A percentile compares a stretch with the other conserved stretches of the same genome.
Evolutionary conservation across 345 rosid genomes (phyloP).

Genomic region (Abelmoschus esculentus): DNA sequence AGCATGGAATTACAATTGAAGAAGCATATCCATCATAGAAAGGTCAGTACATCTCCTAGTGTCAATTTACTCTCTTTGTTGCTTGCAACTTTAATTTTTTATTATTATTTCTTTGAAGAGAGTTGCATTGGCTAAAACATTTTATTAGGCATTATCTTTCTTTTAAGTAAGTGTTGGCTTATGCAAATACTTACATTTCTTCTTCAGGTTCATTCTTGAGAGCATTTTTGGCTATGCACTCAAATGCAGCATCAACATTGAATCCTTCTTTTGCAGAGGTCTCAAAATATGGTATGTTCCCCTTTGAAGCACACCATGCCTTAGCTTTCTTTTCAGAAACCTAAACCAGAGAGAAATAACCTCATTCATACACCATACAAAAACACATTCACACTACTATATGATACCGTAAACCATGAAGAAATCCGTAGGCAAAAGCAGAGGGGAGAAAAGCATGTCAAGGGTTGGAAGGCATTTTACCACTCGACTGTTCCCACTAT

Average conservation of each 20-base stretch:
- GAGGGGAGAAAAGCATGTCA: not conserved
- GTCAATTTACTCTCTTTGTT: not conserved
- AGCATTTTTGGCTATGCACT: conserved; percentile 79
- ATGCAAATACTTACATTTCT: conserved; percentile 53
- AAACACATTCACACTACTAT: not conserved
- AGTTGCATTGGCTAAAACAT: not conserved
- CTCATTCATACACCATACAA: not conserved
- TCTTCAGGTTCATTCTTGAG: conserved; percentile 87
- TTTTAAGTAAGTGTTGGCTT: not conserved
- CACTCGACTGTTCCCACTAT: conserved; percentile 86
- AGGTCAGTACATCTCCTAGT: not conserved
- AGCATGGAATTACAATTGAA: not conserved
- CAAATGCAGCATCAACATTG: conserved; percentile 84
- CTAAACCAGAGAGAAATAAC: conserved; percentile 22
- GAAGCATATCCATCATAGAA: not conserved
- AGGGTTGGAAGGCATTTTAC: conserved; percentile 31
- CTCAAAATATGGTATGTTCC: conserved; percentile 83
- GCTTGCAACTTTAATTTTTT: not conserved
- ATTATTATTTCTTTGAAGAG: not conserved
- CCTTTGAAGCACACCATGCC: conserved; percentile 92
- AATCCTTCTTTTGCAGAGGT: conserved; percentile 93
- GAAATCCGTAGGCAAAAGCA: not conserved
- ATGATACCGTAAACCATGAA: not conserved
- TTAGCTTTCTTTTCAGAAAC: conserved; percentile 83
- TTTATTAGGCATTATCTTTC: not conserved